Evolutionary conservation across 2,329 filamentous ascomycete species (phyloP).

Genomic region (Diaporthe ilicicola): DNA sequence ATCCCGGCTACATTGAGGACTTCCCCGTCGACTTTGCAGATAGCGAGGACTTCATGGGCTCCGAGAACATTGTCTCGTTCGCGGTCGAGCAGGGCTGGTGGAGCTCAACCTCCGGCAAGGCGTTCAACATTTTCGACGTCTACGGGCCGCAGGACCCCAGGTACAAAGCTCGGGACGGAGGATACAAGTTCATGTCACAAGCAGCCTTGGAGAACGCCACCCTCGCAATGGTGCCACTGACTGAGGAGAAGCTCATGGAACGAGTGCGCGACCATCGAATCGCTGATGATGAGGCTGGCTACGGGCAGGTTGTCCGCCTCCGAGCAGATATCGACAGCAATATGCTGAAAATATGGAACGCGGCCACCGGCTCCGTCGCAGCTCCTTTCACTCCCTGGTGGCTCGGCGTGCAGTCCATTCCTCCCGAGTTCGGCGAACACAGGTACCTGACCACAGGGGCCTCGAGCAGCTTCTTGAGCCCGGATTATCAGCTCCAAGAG

Average conservation of each 20-base stretch:
- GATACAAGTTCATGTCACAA: constrained; percentile 5
- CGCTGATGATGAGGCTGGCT: constrained; percentile 11
- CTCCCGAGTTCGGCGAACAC: constrained; percentile 18
- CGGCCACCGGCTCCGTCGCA: constrained; percentile 1
- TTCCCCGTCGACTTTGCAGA: constrained; percentile 8
- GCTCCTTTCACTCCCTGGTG: constrained; percentile 5
- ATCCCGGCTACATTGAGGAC: constrained; percentile 9
- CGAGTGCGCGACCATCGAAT: constrained; percentile 17
- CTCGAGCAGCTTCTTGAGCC: constrained; percentile 10
- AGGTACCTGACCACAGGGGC: constrained; percentile 10
- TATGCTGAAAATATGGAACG: constrained; percentile 9
- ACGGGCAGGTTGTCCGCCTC: constrained; percentile 4
- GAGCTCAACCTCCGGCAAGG: background rate
- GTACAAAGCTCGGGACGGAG: constrained; percentile 15
- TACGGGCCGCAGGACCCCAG: constrained; percentile 14
- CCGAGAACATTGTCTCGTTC: constrained; percentile 5
- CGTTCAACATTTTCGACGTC: constrained; percentile 13
- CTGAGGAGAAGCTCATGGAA: constrained; percentile 9
- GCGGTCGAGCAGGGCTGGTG: constrained; percentile 12
- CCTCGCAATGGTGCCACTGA: constrained; percentile 1
- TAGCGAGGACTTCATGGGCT: background rate
- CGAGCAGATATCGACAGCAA: constrained; percentile 8
- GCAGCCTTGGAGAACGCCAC: constrained; percentile 1
- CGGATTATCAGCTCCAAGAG: constrained; percentile 14
- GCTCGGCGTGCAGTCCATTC: constrained; percentile 1